Evolutionary conservation across 2,329 filamentous ascomycete genomes (phyloP).

Genomic region (Drechmeria coniospora): DNA sequence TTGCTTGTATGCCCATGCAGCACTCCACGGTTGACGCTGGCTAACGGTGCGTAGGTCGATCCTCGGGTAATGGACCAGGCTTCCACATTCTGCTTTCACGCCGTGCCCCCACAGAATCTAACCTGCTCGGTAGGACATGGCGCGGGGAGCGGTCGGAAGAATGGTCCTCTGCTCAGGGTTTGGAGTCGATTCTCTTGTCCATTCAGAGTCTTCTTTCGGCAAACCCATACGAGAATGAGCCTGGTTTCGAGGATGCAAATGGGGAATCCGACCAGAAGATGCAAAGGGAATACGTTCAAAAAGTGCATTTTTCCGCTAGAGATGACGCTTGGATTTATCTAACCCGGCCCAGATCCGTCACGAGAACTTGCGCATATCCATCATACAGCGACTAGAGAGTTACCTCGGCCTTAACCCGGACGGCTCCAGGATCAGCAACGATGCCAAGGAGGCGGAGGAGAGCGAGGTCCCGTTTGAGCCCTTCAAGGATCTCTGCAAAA

Average conservation of each 20-base stretch:
- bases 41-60: slow-evolving; percentile 47
- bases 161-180: slow-evolving; percentile 90
- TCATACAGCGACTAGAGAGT: slow-evolving; percentile 73
- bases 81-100: not conserved
- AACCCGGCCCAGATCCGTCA: slow-evolving; percentile 56
- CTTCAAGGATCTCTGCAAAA: slow-evolving; percentile 82
- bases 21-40: not conserved
- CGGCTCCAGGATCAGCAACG: slow-evolving; percentile 28
- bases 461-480: slow-evolving; percentile 53
- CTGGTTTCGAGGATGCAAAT: slow-evolving; percentile 71
- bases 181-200: slow-evolving; percentile 87
- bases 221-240: slow-evolving; percentile 93
- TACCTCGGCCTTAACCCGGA: slow-evolving; percentile 51
- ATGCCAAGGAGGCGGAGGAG: slow-evolving; percentile 39
- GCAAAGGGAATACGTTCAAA: slow-evolving; percentile 62
- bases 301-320: slow-evolving; percentile 34
- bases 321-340: slow-evolving; percentile 2
- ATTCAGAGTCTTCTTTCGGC: slow-evolving; percentile 92
- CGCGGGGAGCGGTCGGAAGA: slow-evolving; percentile 77
- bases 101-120: not conserved
- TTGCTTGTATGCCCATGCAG: slow-evolving; percentile 54
- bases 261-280: slow-evolving; percentile 53
- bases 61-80: slow-evolving; percentile 45
- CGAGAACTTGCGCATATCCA: slow-evolving; percentile 71
- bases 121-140: slow-evolving; percentile 58